Percentiles rank a stretch among this genome's conserved stretches.
These are phyloP conservation scores for Murraya paniculata DNA, from an alignment of 345 rosid species.

Conservation along the genomic window DNA sequence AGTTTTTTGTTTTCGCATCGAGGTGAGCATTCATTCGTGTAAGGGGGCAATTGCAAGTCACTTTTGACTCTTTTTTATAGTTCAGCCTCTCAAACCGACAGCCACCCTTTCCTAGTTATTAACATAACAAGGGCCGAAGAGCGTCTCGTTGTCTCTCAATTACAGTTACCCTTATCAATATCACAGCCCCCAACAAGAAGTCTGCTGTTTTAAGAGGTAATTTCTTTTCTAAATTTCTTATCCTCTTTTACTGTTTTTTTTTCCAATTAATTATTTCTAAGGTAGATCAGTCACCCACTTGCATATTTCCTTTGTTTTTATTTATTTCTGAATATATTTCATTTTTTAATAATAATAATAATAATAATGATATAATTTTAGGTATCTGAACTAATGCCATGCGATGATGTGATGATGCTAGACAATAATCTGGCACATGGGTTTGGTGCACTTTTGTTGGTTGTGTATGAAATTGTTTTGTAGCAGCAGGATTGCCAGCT, in stretches of 20 bases:
- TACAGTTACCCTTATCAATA: background rate
- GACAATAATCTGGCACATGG: background rate
- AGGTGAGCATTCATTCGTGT: no score
- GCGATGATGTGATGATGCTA: background rate
- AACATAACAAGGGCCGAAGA: background rate
- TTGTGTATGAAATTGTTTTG: no score
- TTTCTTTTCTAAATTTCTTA: background rate
- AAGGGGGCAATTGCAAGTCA: background rate
- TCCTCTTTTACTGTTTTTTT: no score
- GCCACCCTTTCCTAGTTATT: constrained; percentile 11
- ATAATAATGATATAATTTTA: background rate
- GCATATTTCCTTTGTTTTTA: background rate
- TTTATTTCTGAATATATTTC: no score
- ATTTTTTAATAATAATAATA: background rate
- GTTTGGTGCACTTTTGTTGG: background rate
- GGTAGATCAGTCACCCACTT: background rate
- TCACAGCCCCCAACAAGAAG: background rate
- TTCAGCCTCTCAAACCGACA: constrained; percentile 16
- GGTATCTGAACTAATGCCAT: background rate
- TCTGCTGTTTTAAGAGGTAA: background rate
- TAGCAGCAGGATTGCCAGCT: no score
- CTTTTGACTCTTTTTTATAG: constrained; percentile 1
- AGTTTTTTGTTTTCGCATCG: no score
- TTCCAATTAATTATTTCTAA: background rate
- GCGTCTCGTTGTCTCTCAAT: no score